Percentiles rank a stretch among this genome's conserved stretches.
These are phyloP conservation scores for Gracilaria vermiculophylla DNA, from an alignment of 23 red algal species.

Conservation along the genomic window DNA sequence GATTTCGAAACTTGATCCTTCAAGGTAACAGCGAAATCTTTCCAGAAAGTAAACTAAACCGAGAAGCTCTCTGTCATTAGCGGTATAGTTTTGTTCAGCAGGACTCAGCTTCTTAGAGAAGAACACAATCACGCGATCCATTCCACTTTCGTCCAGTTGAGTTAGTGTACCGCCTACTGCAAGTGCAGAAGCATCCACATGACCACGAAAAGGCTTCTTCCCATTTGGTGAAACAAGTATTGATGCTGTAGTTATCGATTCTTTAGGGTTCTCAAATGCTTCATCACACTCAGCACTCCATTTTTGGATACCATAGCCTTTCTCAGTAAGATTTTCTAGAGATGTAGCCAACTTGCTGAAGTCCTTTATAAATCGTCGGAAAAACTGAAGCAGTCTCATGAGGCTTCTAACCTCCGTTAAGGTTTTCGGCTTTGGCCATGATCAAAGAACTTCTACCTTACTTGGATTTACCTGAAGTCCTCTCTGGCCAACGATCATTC, in stretches of 20 bases:
- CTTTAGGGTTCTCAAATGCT: background rate
- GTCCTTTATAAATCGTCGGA: slow-evolving; percentile 12
- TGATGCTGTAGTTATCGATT: background rate
- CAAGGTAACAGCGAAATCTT: slow-evolving; percentile 22
- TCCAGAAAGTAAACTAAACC: background rate
- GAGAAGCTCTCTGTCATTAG: slow-evolving; percentile 27
- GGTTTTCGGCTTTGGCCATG: slow-evolving; percentile 1
- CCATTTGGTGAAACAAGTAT: slow-evolving; percentile 3
- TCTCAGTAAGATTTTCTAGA: slow-evolving; percentile 21
- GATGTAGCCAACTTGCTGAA: background rate
- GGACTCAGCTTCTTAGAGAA: slow-evolving; percentile 10
- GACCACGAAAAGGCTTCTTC: slow-evolving; percentile 6
- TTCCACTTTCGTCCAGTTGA: background rate
- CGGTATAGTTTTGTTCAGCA: slow-evolving; percentile 12
- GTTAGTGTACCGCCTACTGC: slow-evolving; percentile 4
- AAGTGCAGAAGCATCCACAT: slow-evolving; percentile 7
- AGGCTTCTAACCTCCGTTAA: slow-evolving; percentile 18
- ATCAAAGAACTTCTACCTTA: background rate
- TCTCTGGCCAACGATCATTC: background rate
- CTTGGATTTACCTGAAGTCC: background rate
- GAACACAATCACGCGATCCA: background rate
- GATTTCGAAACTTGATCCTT: slow-evolving; percentile 13
- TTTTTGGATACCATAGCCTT: background rate
- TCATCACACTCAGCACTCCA: background rate
- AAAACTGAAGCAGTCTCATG: slow-evolving; percentile 18